A percentile compares a stretch with the other conserved stretches of the same genome.
Evolutionary conservation across 768 basidiomycete genomes (phyloP).

Genomic region (Megacollybia marginata): DNA sequence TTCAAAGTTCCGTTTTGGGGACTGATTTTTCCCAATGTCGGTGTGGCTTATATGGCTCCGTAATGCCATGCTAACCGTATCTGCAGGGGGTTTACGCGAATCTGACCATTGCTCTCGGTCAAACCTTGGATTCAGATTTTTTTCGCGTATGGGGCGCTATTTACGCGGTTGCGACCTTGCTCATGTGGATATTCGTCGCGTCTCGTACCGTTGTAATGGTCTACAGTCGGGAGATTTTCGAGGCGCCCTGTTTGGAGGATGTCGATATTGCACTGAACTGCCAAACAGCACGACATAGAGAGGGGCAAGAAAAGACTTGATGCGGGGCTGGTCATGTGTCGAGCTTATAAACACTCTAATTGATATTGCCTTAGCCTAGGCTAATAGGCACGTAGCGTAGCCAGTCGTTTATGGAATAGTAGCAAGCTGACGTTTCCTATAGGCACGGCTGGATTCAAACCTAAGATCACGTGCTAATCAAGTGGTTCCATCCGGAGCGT

Average conservation of each 20-base stretch:
- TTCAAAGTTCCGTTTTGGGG: constrained; percentile 63
- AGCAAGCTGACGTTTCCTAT: no score
- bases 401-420: no score
- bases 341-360: no score
- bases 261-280: constrained; percentile 10
- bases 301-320: not conserved
- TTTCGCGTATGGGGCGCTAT: constrained; percentile 53
- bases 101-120: constrained; percentile 46
- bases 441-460: no score
- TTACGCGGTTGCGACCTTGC: constrained; percentile 40
- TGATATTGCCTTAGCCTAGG: no score
- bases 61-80: not conserved
- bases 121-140: constrained; percentile 42
- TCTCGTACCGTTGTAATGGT: constrained; percentile 30
- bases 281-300: not conserved
- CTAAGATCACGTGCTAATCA: no score
- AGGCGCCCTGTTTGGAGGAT: constrained; percentile 32
- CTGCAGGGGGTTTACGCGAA: constrained; percentile 59
- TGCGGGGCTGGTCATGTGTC: no score
- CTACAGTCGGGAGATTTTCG: constrained; percentile 31
- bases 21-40: constrained; percentile 63
- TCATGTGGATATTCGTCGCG: constrained; percentile 47
- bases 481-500: no score
- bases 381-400: no score
- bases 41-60: constrained; percentile 11